Base-by-base conservation (phyloP, 495 filamentous ascomycete species). In the Penicillium pulvis region DNA sequence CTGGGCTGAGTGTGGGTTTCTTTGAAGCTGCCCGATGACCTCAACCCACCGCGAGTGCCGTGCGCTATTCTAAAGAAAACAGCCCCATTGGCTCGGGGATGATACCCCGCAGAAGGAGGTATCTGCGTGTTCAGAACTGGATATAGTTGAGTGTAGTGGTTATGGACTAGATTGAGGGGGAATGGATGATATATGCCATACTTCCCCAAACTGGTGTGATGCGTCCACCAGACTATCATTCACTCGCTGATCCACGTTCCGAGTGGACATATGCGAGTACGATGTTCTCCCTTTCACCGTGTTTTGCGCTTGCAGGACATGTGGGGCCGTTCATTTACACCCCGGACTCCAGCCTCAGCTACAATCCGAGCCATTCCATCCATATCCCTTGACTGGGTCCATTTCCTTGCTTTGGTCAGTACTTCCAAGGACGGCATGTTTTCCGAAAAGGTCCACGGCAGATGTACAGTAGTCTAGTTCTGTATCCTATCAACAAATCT, bases 1-100 rank as follows among this genome's bases (percentile, higher is more conserved):
- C 9, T 35, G 48, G 31, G 5, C 39, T 5, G 6, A n/a, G 16
- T 2, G 39, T 10, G 9, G 12, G 33, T 10, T 36, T 17, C 20
- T 23, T 14, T 12, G 6, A 26, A 44, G 56, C 31, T 52, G 39
- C 41, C 28, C 8, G 39, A 58, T 58, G 56, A 52, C 56, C 55
- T 55, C 54, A 49, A 48, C 10, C 19, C 19, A 26, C 45, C 11
- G 28, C 42, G 19, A 55, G 46, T 39, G 31, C 10, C 43, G 19
- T 56, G 52, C 52, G 31, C 26, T 46, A 0, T 9, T 41, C 36
- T 41, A 12, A 17, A 6, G 6, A 41, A 17, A 41, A 41, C 6
- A 8, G 10, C 36, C 36, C 3, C 10, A 46, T 46, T 46, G 43
- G 43, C 19, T 46, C 43, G 43, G 43, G 42, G 20, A 20, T 45